Conservation (phyloP, 805 yeast species). For the Kodamaea neixiangensis region DNA sequence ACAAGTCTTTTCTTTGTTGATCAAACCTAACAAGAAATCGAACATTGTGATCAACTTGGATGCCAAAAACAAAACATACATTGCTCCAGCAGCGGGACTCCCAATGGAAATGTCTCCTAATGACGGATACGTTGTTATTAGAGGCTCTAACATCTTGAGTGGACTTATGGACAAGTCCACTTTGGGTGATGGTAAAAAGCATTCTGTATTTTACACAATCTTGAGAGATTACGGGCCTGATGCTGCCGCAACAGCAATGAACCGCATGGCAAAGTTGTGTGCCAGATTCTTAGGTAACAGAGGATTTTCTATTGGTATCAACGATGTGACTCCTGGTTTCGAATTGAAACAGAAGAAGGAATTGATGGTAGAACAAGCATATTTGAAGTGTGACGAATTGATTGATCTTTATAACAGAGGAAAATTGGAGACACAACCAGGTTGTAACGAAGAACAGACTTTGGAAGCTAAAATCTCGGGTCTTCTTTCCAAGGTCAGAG, state of each 20-base stretch:
- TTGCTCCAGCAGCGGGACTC: conserved; percentile 68
- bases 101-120: conserved; percentile 97
- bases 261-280: conserved; percentile 98
- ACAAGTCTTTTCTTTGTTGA: conserved; percentile 86
- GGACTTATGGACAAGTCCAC: conserved; percentile 98
- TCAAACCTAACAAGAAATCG: conserved; percentile 74
- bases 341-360: conserved; percentile 79
- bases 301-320: conserved; percentile 96
- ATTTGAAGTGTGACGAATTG: conserved; percentile 86
- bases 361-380: conserved; percentile 85
- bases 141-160: conserved; percentile 84
- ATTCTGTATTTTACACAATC: conserved; percentile 93
- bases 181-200: conserved; percentile 97
- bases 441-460: conserved; percentile 98
- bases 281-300: conserved; percentile 93
- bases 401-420: conserved; percentile 79
- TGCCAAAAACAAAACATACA: conserved; percentile 89
- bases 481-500: conserved; percentile 92
- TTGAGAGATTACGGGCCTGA: conserved; percentile 95
- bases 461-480: conserved; percentile 98
- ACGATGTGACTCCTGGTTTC: conserved; percentile 92
- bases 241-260: conserved; percentile 95
- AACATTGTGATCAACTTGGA: conserved; percentile 88
- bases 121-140: conserved; percentile 88
- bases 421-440: conserved; percentile 95